Evolutionary conservation across 306 rosid species (phyloP), one percentile per base, ranked within the genome.

Genomic region (Canavalia ensiformis): DNA sequence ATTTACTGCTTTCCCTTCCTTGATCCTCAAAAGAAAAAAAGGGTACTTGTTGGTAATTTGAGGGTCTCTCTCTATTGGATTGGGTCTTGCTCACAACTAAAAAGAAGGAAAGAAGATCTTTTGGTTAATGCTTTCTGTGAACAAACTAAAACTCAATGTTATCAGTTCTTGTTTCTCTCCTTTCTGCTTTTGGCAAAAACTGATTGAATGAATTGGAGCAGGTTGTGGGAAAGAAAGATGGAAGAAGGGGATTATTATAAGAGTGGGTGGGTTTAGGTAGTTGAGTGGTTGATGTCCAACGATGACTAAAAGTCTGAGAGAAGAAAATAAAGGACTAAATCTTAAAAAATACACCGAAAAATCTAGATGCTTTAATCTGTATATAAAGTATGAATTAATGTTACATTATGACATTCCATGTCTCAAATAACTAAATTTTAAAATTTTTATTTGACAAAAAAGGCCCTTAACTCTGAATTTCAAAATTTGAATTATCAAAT

Each of bases 201-300:
- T 10, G 6, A 70, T 49, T 56, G 65, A 73, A 82, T 47, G 34
- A 83, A 30, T 0, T 37, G 75, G 31, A 45, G 79, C 2, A 6
- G 79, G 54, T 79, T 51, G 58, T 39, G 52, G 56, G 7, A 13
- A 12, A 6, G 44, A 62, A 50, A 8, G 81, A 72, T 12, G 42
- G 9, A 3, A 7, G 41, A 25, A 5, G 1, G 74, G 77, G 83
- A 78, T 84, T 71, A 71, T 72, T 86, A 92, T 86, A 87, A 45
- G 82, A 70, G 78, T 78, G 72, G 91, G 85, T 84, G 84, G 87
- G 82, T 84, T 80, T 59, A 34, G 88, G 89, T 78, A 12, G 89
- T 76, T 87, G 97, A 66, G 51, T 62, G 29, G 82, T 85, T 84
- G 60, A 84, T 84, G 67, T 79, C 63, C 68, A 67, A 59, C 74